These are phyloP conservation scores for Neonectria sp. DNA, from an alignment of 2,329 filamentous ascomycete genomes.

Conservation along the genomic window DNA sequence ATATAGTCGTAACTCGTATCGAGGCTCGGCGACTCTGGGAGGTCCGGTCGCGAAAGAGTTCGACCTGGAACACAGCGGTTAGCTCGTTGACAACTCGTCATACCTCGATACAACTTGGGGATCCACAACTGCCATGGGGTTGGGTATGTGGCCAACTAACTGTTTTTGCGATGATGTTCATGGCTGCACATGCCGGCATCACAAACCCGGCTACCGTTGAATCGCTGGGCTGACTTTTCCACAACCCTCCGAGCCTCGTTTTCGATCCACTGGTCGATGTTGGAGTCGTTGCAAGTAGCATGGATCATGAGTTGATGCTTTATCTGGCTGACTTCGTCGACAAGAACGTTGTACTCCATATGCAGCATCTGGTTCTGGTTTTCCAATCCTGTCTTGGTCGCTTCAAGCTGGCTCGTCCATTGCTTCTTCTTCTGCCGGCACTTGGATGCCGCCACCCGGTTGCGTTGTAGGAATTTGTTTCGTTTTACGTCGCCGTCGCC, in stretches of 20 bases:
- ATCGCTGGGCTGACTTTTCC: slow-evolving; percentile 42
- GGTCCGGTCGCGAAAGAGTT: not conserved
- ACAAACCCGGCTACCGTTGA: not conserved
- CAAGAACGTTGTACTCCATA: slow-evolving; percentile 58
- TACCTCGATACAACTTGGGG: not conserved
- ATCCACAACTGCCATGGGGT: not conserved
- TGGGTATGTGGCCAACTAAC: not conserved
- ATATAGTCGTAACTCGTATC: slow-evolving; percentile 6
- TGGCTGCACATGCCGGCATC: not conserved
- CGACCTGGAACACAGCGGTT: not conserved
- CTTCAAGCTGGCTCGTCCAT: slow-evolving; percentile 66
- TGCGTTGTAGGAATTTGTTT: slow-evolving; percentile 76
- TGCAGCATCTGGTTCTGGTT: slow-evolving; percentile 59
- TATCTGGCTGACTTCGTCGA: slow-evolving; percentile 62
- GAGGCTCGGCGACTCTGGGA: slow-evolving; percentile 22
- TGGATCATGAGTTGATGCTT: slow-evolving; percentile 68
- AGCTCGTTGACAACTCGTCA: not conserved
- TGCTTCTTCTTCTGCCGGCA: slow-evolving; percentile 78
- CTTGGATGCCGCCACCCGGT: slow-evolving; percentile 81
- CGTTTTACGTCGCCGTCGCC: slow-evolving; percentile 60
- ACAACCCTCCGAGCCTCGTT: slow-evolving; percentile 67
- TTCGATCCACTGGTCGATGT: slow-evolving; percentile 69
- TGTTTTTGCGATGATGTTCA: not conserved
- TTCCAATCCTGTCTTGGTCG: slow-evolving; percentile 61
- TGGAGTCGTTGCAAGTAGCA: slow-evolving; percentile 65